These are phyloP conservation scores for Aureobasidium lini DNA, from an alignment of 2,329 filamentous ascomycete genomes.

Conservation along the genomic window DNA sequence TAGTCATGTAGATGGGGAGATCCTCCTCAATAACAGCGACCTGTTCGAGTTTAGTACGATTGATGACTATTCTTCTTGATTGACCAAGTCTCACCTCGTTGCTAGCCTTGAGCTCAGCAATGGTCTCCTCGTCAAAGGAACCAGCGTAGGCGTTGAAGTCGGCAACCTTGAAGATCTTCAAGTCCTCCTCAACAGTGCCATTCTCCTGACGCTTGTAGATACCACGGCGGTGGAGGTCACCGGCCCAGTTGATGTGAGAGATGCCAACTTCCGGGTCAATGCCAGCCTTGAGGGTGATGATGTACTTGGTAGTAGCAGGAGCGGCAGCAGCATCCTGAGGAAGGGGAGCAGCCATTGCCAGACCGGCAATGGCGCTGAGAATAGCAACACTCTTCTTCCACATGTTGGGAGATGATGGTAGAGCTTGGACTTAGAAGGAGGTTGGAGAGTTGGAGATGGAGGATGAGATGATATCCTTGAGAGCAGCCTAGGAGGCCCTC, in stretches of 20 bases:
- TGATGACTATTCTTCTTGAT: no score
- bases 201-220: constrained; percentile 12
- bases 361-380: constrained; percentile 11
- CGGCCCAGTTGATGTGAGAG: constrained; percentile 13
- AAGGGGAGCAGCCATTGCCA: constrained; percentile 12
- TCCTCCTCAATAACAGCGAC: constrained; percentile 13
- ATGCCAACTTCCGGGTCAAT: background rate
- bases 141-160: constrained; percentile 15
- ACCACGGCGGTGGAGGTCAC: constrained; percentile 13
- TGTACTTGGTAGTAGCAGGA: constrained; percentile 12
- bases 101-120: constrained; percentile 14
- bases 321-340: constrained; percentile 4
- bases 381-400: constrained; percentile 11
- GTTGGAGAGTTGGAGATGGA: background rate
- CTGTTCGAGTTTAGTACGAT: background rate
- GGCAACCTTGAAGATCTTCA: constrained; percentile 9
- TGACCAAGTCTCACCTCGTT: background rate
- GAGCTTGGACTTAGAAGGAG: background rate
- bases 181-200: constrained; percentile 9
- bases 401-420: background rate
- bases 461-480: background rate
- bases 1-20: constrained; percentile 13
- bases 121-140: constrained; percentile 13
- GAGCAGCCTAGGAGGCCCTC: background rate
- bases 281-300: constrained; percentile 15